phyloP scores from a whole-genome alignment of 2,329 filamentous ascomycete species.

The Fonsecaea multimorphosa region DNA sequence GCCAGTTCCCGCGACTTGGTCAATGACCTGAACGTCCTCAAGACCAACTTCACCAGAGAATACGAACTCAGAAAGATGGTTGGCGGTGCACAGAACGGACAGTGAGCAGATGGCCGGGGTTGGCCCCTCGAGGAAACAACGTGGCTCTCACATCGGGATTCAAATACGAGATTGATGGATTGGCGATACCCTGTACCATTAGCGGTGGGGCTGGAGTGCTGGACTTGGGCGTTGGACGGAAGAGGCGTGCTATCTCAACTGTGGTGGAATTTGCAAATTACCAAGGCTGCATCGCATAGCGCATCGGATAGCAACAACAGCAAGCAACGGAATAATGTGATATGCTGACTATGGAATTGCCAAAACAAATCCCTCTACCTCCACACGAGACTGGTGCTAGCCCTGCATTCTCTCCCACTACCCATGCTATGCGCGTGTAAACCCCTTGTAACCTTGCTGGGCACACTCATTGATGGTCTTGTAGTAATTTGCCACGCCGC shows the following conservation, averaged over 20 bases:
- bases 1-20: slow-evolving; percentile 82
- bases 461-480: slow-evolving; percentile 30
- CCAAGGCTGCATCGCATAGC: not conserved
- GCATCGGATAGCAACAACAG: not conserved
- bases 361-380: not conserved
- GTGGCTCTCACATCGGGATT: not conserved
- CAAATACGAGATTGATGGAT: slow-evolving; percentile 1
- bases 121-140: not conserved
- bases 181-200: slow-evolving; percentile 33
- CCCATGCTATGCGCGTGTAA: not conserved
- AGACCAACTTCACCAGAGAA: slow-evolving; percentile 89
- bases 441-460: not conserved
- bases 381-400: not conserved
- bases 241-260: not conserved
- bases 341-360: not conserved
- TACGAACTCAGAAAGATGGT: slow-evolving; percentile 88
- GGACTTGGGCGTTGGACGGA: slow-evolving; percentile 13
- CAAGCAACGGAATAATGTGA: not conserved
- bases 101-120: slow-evolving; percentile 12
- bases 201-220: slow-evolving; percentile 16
- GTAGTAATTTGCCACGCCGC: slow-evolving; percentile 39
- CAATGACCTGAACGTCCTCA: slow-evolving; percentile 76
- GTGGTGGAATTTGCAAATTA: not conserved
- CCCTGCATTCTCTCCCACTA: not conserved
- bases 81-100: slow-evolving; percentile 62